Evolutionary conservation across 2,329 filamentous ascomycete genomes (phyloP).

Genomic region (Xylariaceae sp.): DNA sequence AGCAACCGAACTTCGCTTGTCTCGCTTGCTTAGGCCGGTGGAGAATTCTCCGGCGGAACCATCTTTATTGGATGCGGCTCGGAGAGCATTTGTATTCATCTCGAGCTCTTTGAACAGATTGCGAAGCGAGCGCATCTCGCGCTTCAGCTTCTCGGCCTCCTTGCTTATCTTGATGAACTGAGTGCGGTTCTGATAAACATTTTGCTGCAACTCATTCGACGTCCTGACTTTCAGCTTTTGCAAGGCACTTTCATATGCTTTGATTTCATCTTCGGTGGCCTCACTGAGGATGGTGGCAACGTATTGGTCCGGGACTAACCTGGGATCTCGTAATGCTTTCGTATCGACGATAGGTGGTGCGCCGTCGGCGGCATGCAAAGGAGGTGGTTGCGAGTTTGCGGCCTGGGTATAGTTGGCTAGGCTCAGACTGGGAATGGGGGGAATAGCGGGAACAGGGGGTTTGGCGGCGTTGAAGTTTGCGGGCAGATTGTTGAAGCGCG

Average conservation of each 20-base stretch:
- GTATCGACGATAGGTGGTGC: slow-evolving; percentile 67
- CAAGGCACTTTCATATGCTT: slow-evolving; percentile 71
- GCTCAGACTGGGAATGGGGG: slow-evolving; percentile 56
- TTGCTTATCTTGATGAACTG: slow-evolving; percentile 99
- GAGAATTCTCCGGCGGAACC: slow-evolving; percentile 51
- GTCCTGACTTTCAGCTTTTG: slow-evolving; percentile 74
- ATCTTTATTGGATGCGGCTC: slow-evolving; percentile 53
- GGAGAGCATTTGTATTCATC: slow-evolving; percentile 64
- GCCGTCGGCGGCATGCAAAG: slow-evolving; percentile 46
- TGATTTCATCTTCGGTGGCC: slow-evolving; percentile 82
- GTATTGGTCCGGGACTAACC: slow-evolving; percentile 74
- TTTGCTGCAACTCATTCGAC: slow-evolving; percentile 82
- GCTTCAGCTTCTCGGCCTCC: slow-evolving; percentile 95
- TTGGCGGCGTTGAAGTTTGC: slow-evolving; percentile 63
- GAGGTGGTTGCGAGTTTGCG: slow-evolving; percentile 47
- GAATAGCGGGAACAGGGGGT: slow-evolving; percentile 72
- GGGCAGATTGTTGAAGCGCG: slow-evolving; percentile 77
- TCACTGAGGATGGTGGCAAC: slow-evolving; percentile 71
- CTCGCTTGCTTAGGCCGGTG: slow-evolving; percentile 58
- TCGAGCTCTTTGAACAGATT: slow-evolving; percentile 92
- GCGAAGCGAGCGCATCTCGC: slow-evolving; percentile 86
- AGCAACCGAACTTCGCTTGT: slow-evolving; percentile 85
- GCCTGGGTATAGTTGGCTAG: slow-evolving; percentile 50
- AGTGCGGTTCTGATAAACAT: slow-evolving; percentile 92
- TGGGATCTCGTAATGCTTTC: slow-evolving; percentile 73